These are phyloP conservation scores for Teratosphaeria gauchensis DNA, from an alignment of 2,329 filamentous ascomycete genomes.

Conservation along the genomic window DNA sequence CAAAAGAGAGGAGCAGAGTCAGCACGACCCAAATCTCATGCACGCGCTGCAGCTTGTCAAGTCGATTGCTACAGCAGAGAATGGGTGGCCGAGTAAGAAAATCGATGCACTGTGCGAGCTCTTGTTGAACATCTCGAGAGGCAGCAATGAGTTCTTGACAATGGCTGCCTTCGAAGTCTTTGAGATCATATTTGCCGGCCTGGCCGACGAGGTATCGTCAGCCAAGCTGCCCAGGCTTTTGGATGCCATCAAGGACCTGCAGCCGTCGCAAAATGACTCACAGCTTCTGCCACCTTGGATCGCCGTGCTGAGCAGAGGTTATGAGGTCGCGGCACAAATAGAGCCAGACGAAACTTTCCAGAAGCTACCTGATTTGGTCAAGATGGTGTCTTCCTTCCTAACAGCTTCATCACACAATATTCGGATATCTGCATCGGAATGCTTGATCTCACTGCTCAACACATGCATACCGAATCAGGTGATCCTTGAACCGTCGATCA, in stretches of 20 bases:
- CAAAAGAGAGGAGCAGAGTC: conserved; percentile 48
- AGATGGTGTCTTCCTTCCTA: conserved; percentile 69
- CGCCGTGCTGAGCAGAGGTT: conserved; percentile 85
- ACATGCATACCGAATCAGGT: conserved; percentile 80
- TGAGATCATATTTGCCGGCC: conserved; percentile 88
- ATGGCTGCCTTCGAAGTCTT: conserved; percentile 97
- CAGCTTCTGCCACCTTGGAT: conserved; percentile 95
- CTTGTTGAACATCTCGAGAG: conserved; percentile 76
- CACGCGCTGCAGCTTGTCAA: conserved; percentile 89
- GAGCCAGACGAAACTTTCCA: conserved; percentile 85
- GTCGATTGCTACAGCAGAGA: conserved; percentile 73
- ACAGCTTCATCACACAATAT: conserved; percentile 87
- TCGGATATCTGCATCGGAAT: conserved; percentile 86
- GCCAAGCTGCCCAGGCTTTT: conserved; percentile 81
- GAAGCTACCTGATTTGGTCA: conserved; percentile 78
- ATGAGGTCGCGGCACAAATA: conserved; percentile 84
- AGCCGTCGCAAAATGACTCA: conserved; percentile 85
- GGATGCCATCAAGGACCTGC: conserved; percentile 84
- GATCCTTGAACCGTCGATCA: conserved; percentile 79
- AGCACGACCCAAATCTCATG: conserved; percentile 64
- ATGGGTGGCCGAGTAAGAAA: conserved; percentile 93
- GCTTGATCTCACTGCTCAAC: conserved; percentile 81
- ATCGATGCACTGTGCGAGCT: conserved; percentile 87
- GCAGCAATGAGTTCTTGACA: conserved; percentile 88
- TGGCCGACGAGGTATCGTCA: conserved; percentile 79